Conservation (phyloP, 257 asterid genomes). For the Gentiana dahurica region DNA sequence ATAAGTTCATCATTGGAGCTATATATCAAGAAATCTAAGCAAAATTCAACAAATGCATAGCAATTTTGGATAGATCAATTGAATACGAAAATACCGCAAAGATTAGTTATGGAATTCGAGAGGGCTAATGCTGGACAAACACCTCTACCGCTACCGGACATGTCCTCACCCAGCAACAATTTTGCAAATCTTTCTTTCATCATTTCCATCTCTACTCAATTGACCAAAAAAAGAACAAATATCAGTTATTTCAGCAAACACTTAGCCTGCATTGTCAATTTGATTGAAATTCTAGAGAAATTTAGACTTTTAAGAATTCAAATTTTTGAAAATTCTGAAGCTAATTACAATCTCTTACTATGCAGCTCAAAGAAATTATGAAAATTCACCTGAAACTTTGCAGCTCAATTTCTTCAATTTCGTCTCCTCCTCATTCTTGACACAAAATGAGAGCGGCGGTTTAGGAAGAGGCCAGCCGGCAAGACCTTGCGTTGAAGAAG, state of each 20-base stretch:
- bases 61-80: background rate
- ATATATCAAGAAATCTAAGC: no score
- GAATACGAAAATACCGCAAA: constrained; percentile 40
- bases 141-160: constrained; percentile 93
- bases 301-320: no score
- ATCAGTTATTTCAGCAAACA: background rate
- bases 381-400: constrained; percentile 42
- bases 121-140: constrained; percentile 77
- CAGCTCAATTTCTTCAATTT: constrained; percentile 31
- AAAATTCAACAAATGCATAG: background rate
- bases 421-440: constrained; percentile 23
- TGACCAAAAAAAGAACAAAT: background rate
- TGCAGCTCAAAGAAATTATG: no score
- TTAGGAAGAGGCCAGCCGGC: constrained; percentile 61
- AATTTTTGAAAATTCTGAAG: no score
- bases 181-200: constrained; percentile 76
- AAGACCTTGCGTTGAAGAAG: constrained; percentile 21
- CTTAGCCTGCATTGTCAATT: background rate
- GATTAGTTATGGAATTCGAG: constrained; percentile 76
- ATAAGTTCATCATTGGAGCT: no score
- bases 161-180: constrained; percentile 82
- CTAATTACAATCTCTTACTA: no score
- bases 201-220: constrained; percentile 60
- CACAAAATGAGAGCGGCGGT: constrained; percentile 21
- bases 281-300: no score